Conservation (phyloP, 495 filamentous ascomycete genomes). For the Penicillium parvum region DNA sequence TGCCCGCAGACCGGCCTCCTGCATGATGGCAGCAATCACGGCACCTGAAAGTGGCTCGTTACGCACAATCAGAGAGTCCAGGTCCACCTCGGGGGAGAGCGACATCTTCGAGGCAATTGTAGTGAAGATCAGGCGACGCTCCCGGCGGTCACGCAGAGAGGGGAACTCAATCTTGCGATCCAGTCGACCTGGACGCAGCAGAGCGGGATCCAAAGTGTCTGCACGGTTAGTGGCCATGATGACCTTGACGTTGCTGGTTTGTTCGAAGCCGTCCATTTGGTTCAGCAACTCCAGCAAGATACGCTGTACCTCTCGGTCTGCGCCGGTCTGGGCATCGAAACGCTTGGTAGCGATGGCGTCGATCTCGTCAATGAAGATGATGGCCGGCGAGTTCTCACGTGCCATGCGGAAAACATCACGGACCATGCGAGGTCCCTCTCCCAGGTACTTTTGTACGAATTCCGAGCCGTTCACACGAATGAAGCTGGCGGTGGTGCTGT, state of each 20-base stretch:
- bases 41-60: slow-evolving; percentile 95
- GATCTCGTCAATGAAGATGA: slow-evolving; percentile 99
- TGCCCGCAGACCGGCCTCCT: slow-evolving; percentile 91
- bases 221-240: slow-evolving; percentile 99
- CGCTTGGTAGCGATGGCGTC: slow-evolving; percentile 98
- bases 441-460: slow-evolving; percentile 97
- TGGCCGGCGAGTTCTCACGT: slow-evolving; percentile 92
- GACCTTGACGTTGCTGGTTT: slow-evolving; percentile 97
- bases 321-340: slow-evolving; percentile 96
- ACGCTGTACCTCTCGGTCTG: slow-evolving; percentile 96
- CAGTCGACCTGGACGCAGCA: slow-evolving; percentile 89
- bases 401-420: slow-evolving; percentile 99
- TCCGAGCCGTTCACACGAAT: slow-evolving; percentile 97
- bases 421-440: slow-evolving; percentile 97
- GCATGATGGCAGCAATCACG: slow-evolving; percentile 98
- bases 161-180: slow-evolving; percentile 99
- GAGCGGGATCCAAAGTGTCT: slow-evolving; percentile 90
- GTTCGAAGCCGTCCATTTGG: slow-evolving; percentile 99
- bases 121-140: slow-evolving; percentile 91
- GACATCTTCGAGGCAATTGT: slow-evolving; percentile 98
- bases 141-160: slow-evolving; percentile 80
- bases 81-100: slow-evolving; percentile 88
- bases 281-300: slow-evolving; percentile 95
- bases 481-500: slow-evolving; percentile 96
- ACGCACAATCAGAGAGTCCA: slow-evolving; percentile 90